These are phyloP conservation scores for Pseudohyphozyma bogoriensis DNA, from an alignment of 768 basidiomycete species.

Conservation along the genomic window DNA sequence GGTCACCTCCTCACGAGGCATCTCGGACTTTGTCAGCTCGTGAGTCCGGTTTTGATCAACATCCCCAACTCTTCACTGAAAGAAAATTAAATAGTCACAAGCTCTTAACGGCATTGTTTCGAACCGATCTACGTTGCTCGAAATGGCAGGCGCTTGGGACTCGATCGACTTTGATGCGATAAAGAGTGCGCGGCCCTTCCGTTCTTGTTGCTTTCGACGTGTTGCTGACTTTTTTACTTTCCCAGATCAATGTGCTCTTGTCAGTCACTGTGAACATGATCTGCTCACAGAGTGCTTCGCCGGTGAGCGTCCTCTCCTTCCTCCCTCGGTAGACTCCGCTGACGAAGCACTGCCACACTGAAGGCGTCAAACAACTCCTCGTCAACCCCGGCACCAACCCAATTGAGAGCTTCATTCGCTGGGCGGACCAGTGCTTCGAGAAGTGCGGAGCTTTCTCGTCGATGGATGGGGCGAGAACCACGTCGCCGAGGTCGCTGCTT, in stretches of 20 bases:
- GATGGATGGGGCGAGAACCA: conserved; percentile 57
- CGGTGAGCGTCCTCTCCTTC: conserved; percentile 56
- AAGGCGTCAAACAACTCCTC: conserved; percentile 31
- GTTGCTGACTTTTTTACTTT: not conserved
- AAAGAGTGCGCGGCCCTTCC: conserved; percentile 45
- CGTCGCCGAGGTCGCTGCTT: conserved; percentile 77
- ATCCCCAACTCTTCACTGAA: not conserved
- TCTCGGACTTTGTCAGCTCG: conserved; percentile 2
- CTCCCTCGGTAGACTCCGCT: conserved; percentile 51
- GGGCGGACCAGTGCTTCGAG: conserved; percentile 60
- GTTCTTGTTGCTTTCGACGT: not conserved
- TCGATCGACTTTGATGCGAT: conserved; percentile 85
- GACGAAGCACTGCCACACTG: not conserved
- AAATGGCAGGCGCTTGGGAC: conserved; percentile 80
- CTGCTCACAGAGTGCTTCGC: conserved; percentile 75
- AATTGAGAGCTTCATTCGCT: conserved; percentile 74
- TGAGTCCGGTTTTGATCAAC: not conserved
- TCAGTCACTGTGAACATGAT: conserved; percentile 85
- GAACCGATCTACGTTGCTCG: conserved; percentile 69
- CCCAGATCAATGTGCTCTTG: conserved; percentile 70
- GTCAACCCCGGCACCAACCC: conserved; percentile 64
- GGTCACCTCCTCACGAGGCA: conserved; percentile 77
- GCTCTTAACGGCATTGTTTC: conserved; percentile 78
- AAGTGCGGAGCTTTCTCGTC: not conserved
- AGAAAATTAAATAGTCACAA: conserved; percentile 51